Evolutionary conservation across 202 grass and related monocot species (phyloP).

Genomic region (Cymbopogon flexuosus): DNA sequence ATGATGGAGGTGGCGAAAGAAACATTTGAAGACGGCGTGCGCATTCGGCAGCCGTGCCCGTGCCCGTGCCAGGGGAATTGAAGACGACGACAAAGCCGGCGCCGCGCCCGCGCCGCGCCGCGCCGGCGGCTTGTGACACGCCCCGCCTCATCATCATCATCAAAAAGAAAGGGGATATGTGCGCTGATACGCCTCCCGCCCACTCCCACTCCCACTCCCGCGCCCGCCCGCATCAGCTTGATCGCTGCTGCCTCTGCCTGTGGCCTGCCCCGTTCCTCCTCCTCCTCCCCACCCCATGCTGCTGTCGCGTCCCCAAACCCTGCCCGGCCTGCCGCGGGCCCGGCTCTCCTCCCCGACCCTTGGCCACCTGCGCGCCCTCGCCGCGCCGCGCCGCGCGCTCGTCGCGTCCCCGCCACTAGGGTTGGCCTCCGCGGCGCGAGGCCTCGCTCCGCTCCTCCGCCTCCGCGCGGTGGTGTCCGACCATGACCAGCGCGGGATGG

Average conservation of each 20-base stretch:
- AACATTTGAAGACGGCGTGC: neutral
- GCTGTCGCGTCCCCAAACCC: neutral
- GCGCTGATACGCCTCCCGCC: no score
- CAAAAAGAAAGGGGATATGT: no score
- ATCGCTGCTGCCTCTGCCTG: neutral
- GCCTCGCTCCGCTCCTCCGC: neutral
- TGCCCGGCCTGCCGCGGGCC: neutral
- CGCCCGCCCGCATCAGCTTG: neutral
- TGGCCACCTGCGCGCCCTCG: neutral
- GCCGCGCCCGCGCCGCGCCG: neutral
- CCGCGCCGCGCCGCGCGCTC: neutral
- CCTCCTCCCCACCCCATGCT: neutral
- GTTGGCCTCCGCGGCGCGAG: neutral
- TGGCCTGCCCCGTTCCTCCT: neutral
- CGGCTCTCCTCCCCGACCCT: neutral
- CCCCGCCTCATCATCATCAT: no score
- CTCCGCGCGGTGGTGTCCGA: conserved; percentile 2
- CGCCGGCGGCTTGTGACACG: no score
- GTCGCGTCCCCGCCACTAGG: neutral
- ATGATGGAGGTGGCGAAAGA: neutral
- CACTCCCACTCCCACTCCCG: neutral
- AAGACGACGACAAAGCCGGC: neutral
- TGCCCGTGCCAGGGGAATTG: neutral
- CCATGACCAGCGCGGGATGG: neutral
- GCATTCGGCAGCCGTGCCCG: no score